Base-by-base conservation (phyloP, 2,329 filamentous ascomycete genomes). In the Alternaria sp. region DNA sequence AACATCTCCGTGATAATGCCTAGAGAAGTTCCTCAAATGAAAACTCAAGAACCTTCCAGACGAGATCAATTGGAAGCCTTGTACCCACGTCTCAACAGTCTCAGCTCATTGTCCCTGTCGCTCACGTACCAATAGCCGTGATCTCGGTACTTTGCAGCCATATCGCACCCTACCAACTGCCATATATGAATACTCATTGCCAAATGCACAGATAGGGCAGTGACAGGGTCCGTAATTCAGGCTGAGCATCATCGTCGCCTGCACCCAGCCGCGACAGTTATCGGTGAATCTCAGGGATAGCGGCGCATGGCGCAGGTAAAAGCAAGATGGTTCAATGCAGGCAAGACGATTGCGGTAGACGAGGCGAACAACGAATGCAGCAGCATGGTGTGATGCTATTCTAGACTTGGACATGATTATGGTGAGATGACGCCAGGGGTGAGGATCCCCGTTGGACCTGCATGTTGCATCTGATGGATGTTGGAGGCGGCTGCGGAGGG, bases 271-370 rank as follows among this genome's bases (percentile, higher is more conserved):
- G 46, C 33, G 26, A 20, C 54, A n/a, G 41, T 21, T 12, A 41
- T 50, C 43, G 46, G 59, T 58, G 46, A 28, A 18, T 23, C 30
- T 44, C 56, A 63, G 56, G 60, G 60, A 55, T 60, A 50, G 56
- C 30, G 60, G 20, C 26, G 15, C n/a, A 21, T 28, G 33, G 56
- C 33, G 33, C 20, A 43, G 20, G 25, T 26, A 63, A 65, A 65
- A 65, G 53, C 50, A 62, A 63, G 47, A n/a, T 15, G 8, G 49
- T 41, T 28, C 20, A 60, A 60, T 63, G 56, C 56, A 63, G 18
- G 25, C 18, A 12, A 28, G 56, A 53, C 33, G 33, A 55, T 55
- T 63, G 60, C 30, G 33, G 56, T 28, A 63, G 56, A 60, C 20
- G 50, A 63, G 60, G 60, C 55, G 55, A 62, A 50, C 41, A 23